These are phyloP conservation scores for Apocynum venetum DNA, from an alignment of 257 asterid species.

Conservation along the genomic window DNA sequence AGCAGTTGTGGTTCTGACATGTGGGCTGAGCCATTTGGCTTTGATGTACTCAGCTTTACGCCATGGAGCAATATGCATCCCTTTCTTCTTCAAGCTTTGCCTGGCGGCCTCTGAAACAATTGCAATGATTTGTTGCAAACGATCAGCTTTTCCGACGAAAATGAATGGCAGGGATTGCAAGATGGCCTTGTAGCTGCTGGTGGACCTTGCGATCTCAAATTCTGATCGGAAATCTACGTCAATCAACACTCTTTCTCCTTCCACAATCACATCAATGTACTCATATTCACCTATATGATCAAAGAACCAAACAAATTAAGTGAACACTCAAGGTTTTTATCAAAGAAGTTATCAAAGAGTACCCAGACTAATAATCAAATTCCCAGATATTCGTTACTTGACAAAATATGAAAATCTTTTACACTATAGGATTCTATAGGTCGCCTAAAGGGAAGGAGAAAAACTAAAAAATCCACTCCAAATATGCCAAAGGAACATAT, in stretches of 20 bases:
- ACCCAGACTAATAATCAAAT: not conserved
- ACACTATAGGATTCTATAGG: no score
- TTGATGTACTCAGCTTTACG: conserved; percentile 75
- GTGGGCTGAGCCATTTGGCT: conserved; percentile 79
- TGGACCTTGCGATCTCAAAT: conserved; percentile 84
- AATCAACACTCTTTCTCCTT: conserved; percentile 62
- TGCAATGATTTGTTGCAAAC: conserved; percentile 69
- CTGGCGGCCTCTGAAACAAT: conserved; percentile 75
- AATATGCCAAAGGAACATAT: no score
- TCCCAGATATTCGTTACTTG: not conserved
- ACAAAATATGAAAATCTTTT: not conserved
- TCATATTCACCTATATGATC: conserved; percentile 63
- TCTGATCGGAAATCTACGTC: conserved; percentile 91
- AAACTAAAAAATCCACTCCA: no score
- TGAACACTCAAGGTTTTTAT: not conserved
- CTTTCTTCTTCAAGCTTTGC: conserved; percentile 82
- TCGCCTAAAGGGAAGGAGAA: not conserved
- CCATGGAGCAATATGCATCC: conserved; percentile 96
- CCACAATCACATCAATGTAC: conserved; percentile 65
- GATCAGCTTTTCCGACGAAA: conserved; percentile 78
- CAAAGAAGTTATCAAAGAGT: not conserved
- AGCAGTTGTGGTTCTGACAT: conserved; percentile 37
- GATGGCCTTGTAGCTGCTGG: conserved; percentile 53
- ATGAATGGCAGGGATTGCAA: conserved; percentile 62
- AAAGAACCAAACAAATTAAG: not conserved